Evolutionary conservation across 441 rosid genomes (phyloP).

Genomic region (Corymbia citriodora): DNA sequence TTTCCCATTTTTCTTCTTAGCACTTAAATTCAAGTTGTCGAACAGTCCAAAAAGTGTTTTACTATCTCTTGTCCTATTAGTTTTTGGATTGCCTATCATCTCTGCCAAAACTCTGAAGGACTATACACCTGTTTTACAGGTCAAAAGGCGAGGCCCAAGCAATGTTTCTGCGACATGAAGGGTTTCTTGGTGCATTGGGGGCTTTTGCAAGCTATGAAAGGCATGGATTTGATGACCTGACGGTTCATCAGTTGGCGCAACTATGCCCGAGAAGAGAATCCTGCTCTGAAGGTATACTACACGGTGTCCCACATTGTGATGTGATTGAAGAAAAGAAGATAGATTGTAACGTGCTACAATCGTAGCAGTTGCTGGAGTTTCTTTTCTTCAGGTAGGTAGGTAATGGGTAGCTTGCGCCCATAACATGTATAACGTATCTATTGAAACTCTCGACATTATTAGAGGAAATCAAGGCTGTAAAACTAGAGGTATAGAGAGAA

Average conservation of each 20-base stretch:
- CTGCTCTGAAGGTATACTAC: conserved; percentile 16
- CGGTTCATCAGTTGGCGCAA: conserved; percentile 12
- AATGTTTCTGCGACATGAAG: conserved; percentile 12
- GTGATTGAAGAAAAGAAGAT: conserved; percentile 26
- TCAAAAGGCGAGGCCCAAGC: conserved; percentile 14
- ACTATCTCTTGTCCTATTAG: not conserved
- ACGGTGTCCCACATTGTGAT: conserved; percentile 18
- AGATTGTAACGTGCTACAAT: conserved; percentile 27
- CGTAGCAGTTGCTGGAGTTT: conserved; percentile 7
- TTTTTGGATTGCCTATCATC: not conserved
- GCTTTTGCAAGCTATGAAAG: conserved; percentile 57
- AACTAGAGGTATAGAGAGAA: not conserved
- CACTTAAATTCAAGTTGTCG: not conserved
- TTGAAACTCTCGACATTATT: not conserved
- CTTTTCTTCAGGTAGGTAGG: not conserved
- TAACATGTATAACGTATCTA: not conserved
- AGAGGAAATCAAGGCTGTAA: not conserved
- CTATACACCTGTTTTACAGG: conserved; percentile 3
- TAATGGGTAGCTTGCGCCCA: not conserved
- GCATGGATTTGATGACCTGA: conserved; percentile 13
- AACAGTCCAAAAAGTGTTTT: not conserved
- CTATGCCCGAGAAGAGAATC: conserved; percentile 7
- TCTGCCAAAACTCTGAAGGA: not conserved
- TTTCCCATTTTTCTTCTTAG: not conserved
- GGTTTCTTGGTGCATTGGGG: conserved; percentile 37